Evolutionary conservation across 106 monocot species (phyloP), one percentile per base, ranked within the genome.

Genomic region (Ottelia alismoides): DNA sequence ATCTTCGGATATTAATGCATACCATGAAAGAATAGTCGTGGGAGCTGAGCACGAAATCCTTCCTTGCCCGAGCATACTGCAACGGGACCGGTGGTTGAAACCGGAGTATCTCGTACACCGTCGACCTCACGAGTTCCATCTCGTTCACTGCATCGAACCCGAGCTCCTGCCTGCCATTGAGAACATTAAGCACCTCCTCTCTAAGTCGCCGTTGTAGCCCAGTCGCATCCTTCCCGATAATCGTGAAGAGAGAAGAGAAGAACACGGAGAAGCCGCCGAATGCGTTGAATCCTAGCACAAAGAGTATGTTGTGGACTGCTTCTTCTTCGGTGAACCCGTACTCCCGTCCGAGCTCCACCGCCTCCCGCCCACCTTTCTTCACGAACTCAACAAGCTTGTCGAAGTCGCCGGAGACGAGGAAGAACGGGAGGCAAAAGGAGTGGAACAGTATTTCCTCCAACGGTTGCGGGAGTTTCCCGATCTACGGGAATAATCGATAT

Each of bases 201-300:
- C 51, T 22, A 1, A 87, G 72, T 26, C 57, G 60, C 12, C 25
- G 31, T 18, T 69, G 62, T 11, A 87, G 28, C 2, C 68, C 78
- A 1, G 65, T 45, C n/a, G n/a, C n/a, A 48, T 73, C 73, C 1
- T 45, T 61, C 2, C 79, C 88, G 9, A 88, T 22, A 11, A 70
- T 65, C 5, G 61, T 60, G 43, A 88, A 59, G 11, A 88, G 65
- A 0, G 27, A 27, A 0, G 79, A 76, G 22, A 88, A 44, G 62
- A 88, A 83, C n/a, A 88, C 40, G 1, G 79, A 76, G 78, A 83
- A 79, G 18, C 88, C 83, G 10, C 88, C 88, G 66, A 71, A 88
- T 0, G 88, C 88, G 63, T 88, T 88, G 88, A 88, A 88, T 1
- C 79, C 79, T 0, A 80, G 61, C 2, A 79, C 73, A 67, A 82